Percentiles rank a stretch among this genome's conserved stretches.
Conservation (phyloP, 805 yeast species). For the Cyberlindnera mississippiensis region DNA sequence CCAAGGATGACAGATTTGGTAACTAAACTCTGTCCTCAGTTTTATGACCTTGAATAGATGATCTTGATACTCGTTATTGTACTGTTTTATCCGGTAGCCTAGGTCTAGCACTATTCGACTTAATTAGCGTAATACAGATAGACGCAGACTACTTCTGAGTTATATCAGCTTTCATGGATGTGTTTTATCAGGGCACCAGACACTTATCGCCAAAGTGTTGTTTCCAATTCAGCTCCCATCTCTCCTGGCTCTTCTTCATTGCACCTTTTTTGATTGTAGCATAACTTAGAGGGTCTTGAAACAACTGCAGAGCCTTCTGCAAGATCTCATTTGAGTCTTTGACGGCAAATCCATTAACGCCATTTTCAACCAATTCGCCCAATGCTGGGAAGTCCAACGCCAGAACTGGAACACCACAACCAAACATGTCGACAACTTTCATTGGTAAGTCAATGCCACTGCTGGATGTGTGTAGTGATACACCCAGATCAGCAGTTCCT, state of each 20-base stretch:
- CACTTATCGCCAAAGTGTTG: too few species aligned
- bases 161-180: not conserved
- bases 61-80: too few species aligned
- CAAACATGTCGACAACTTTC: slow-evolving; percentile 96
- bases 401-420: slow-evolving; percentile 90
- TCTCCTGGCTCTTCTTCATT: slow-evolving; percentile 52
- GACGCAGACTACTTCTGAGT: too few species aligned
- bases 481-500: slow-evolving; percentile 78
- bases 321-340: slow-evolving; percentile 41
- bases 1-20: slow-evolving; percentile 32
- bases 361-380: slow-evolving; percentile 67
- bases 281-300: slow-evolving; percentile 33
- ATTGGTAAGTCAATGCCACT: slow-evolving; percentile 95
- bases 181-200: not conserved
- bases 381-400: slow-evolving; percentile 75
- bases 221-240: slow-evolving; percentile 80
- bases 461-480: slow-evolving; percentile 86
- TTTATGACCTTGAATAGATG: too few species aligned
- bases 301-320: slow-evolving; percentile 34
- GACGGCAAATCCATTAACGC: slow-evolving; percentile 65
- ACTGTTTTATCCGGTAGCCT: too few species aligned
- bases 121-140: too few species aligned
- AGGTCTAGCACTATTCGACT: too few species aligned
- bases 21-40: not conserved
- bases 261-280: slow-evolving; percentile 63